phyloP scores from a whole-genome alignment of 2,329 filamentous ascomycete species.

The Sporothrix curviconia region DNA sequence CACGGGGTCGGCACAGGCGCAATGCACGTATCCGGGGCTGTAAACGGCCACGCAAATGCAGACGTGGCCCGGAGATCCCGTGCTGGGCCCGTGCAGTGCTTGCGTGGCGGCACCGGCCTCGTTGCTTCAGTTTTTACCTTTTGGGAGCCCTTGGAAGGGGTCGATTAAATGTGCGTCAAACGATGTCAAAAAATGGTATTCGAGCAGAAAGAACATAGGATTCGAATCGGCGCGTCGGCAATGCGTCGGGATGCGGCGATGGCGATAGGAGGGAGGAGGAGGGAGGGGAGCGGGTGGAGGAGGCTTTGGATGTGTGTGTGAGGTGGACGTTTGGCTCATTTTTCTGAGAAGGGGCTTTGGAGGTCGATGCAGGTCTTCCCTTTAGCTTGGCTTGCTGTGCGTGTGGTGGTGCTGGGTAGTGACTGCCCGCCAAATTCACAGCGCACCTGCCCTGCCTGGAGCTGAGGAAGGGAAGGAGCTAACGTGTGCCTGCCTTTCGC shows the following conservation, averaged over 20 bases:
- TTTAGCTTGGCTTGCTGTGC: background rate
- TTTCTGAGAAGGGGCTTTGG: conserved; percentile 11
- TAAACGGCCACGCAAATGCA: too few relatives aligned
- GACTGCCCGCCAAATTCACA: background rate
- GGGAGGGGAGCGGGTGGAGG: background rate
- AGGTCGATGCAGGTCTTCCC: conserved; percentile 10
- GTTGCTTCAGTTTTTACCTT: conserved; percentile 1
- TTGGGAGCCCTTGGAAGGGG: background rate
- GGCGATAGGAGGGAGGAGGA: background rate
- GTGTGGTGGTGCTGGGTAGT: background rate
- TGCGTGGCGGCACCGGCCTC: background rate
- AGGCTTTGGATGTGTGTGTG: background rate
- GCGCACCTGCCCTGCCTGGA: background rate
- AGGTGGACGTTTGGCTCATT: conserved; percentile 11
- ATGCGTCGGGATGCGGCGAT: background rate
- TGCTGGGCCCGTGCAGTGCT: background rate
- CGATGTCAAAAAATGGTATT: background rate
- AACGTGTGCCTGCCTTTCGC: too few relatives aligned
- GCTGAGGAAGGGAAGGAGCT: too few relatives aligned
- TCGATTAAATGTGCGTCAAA: conserved; percentile 8
- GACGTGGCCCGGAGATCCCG: background rate
- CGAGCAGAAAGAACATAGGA: background rate
- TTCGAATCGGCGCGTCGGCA: background rate
- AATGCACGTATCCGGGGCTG: too few relatives aligned
- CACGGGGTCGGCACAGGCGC: too few relatives aligned